These are phyloP conservation scores for Sphenostylis stenocarpa DNA, from an alignment of 306 rosid species.

Conservation along the genomic window DNA sequence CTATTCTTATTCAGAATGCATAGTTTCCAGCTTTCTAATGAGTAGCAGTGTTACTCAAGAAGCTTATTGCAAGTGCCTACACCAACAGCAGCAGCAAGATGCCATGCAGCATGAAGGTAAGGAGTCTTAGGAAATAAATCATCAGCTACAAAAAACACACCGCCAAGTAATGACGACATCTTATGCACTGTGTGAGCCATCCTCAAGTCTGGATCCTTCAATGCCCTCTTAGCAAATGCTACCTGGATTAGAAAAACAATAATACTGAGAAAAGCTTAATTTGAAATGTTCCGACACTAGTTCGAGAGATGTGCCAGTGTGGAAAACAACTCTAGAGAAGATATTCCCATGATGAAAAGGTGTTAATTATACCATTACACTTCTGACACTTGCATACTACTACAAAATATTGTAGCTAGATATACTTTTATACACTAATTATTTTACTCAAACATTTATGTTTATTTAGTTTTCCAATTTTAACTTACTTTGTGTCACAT, in stretches of 20 bases:
- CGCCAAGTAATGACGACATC: conserved; percentile 78
- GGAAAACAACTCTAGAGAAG: neutral
- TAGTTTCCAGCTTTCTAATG: conserved; percentile 19
- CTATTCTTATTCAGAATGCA: conserved; percentile 22
- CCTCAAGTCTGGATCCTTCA: conserved; percentile 82
- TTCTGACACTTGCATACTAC: no score
- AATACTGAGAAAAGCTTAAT: neutral
- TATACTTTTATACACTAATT: neutral
- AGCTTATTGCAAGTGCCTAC: conserved; percentile 95
- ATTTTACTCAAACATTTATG: neutral
- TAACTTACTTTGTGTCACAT: neutral
- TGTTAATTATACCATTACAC: neutral
- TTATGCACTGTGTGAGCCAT: conserved; percentile 81
- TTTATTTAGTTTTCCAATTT: neutral
- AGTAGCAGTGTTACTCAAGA: conserved; percentile 58
- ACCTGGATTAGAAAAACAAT: conserved; percentile 50
- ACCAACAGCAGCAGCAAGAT: conserved; percentile 95
- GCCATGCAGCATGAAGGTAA: conserved; percentile 97
- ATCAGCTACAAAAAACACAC: conserved; percentile 79
- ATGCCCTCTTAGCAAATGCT: conserved; percentile 83
- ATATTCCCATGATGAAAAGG: neutral
- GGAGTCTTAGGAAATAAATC: conserved; percentile 80
- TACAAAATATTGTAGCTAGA: neutral
- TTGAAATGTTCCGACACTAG: neutral
- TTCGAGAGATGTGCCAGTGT: neutral